A percentile compares a stretch with the other conserved stretches of the same genome.
Evolutionary conservation across 2,329 filamentous ascomycete genomes (phyloP).

Genomic region (Aspergillus caelatus): DNA sequence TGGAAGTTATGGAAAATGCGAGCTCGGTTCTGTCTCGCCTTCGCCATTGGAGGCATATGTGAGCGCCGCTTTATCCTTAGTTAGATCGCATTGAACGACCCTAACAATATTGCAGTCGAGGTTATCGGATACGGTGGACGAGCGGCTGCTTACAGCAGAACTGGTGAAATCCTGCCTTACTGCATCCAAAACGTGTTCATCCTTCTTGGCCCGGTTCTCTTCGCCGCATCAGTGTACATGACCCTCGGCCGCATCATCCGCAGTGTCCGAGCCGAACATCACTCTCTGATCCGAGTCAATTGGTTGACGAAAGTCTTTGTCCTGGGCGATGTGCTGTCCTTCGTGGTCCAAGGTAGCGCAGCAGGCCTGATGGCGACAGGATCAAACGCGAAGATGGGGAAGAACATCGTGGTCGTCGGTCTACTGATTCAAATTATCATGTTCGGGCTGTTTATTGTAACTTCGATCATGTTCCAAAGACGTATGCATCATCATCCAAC

Average conservation of each 20-base stretch:
- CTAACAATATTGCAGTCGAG: constrained; percentile 35
- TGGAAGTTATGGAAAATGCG: constrained; percentile 32
- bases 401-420: constrained; percentile 23
- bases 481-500: constrained; percentile 22
- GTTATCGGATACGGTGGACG: constrained; percentile 31
- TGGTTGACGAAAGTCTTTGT: constrained; percentile 55
- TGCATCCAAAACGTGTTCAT: constrained; percentile 50
- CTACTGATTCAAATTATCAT: constrained; percentile 29
- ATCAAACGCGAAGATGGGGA: background rate
- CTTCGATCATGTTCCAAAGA: constrained; percentile 22
- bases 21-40: constrained; percentile 36
- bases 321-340: constrained; percentile 51
- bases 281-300: constrained; percentile 45
- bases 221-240: constrained; percentile 56
- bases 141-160: constrained; percentile 24
- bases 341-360: constrained; percentile 46
- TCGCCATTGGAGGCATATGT: constrained; percentile 42
- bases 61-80: constrained; percentile 16
- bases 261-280: constrained; percentile 43
- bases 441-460: constrained; percentile 28
- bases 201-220: constrained; percentile 53
- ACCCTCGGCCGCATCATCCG: constrained; percentile 51
- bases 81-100: background rate
- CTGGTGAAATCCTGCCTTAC: constrained; percentile 30
- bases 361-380: constrained; percentile 24